Base-by-base conservation (phyloP, 306 rosid species). In the Notholithocarpus densiflorus region DNA sequence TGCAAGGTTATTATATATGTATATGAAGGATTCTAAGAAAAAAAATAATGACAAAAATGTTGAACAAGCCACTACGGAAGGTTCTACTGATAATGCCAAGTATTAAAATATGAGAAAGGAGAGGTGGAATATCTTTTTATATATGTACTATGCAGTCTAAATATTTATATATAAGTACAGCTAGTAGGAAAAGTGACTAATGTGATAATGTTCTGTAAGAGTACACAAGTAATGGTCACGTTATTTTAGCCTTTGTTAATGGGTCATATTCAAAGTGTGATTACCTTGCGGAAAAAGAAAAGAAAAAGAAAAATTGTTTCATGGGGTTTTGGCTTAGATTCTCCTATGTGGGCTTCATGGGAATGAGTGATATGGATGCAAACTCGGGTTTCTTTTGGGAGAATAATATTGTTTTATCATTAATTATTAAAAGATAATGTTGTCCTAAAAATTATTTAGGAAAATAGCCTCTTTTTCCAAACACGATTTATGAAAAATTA, bases 61-160 rank as follows among this genome's bases (percentile, higher is more conserved):
- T 74, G 78, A 83, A 86, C 37, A 68, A 77, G 48, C 85, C 88
- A 84, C 87, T 55, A 54, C 60, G 48, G 83, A 83, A 82, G 56
- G 82, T 89, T 86, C 73, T 52, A 81, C 48, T 71, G 74, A 62
- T 62, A 15, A 73, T 57, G 13, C 7, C 31, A 73, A 26, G 51
- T 79, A 74, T 19, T 70, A 68, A 13, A 4, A 37, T 31, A 24
- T 9, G 29, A 65, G 77, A 83, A 80, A 75, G 72, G 75, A 37
- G 24, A 73, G 40, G 80, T 87, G 57, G 29, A 29, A 34, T 10
- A 48, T 48, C 53, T 48, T 48, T 12, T 48, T 69, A 20, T 59
- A 70, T 53, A 52, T 12, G 27, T 60, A 5, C 6, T 40, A 40
- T 40, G 45, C 45, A 40, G 45, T 40, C 45, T 12, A 61, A 21